Percentiles rank a stretch among this genome's conserved stretches.
phyloP scores from a whole-genome alignment of 129 eudicot genomes.

The Tagetes erecta region DNA sequence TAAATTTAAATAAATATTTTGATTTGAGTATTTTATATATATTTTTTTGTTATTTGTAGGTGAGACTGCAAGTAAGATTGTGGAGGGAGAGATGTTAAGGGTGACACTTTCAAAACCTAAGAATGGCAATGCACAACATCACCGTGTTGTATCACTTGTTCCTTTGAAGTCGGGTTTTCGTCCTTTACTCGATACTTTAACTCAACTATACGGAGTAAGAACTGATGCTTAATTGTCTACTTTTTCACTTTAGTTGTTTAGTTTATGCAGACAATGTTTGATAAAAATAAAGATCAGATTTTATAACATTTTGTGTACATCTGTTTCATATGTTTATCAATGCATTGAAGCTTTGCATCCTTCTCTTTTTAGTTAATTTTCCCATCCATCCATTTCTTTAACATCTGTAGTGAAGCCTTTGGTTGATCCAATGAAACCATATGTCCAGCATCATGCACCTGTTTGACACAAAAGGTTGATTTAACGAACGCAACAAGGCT shows the following conservation, averaged over 20 bases:
- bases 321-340: background rate
- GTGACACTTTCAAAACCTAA: conserved; percentile 75
- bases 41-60: conserved; percentile 38
- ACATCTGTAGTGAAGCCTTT: conserved; percentile 64
- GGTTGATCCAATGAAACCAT: conserved; percentile 88
- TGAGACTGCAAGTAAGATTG: conserved; percentile 60
- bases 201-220: conserved; percentile 48
- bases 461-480: background rate
- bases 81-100: conserved; percentile 89
- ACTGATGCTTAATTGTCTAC: conserved; percentile 27
- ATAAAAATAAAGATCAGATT: background rate
- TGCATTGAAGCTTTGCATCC: conserved; percentile 14
- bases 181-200: conserved; percentile 59
- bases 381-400: conserved; percentile 66
- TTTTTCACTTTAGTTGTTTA: background rate
- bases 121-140: conserved; percentile 92
- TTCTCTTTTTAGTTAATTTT: conserved; percentile 22
- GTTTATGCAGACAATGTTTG: background rate
- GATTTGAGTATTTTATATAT: background rate
- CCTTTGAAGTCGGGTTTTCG: conserved; percentile 70
- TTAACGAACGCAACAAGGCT: conserved; percentile 12
- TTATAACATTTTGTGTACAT: conserved; percentile 2
- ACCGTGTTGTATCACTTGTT: conserved; percentile 72
- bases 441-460: conserved; percentile 73
- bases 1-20: no score